These are phyloP conservation scores for Pseudocercospora vitis DNA, from an alignment of 2,329 filamentous ascomycete genomes.

Conservation along the genomic window DNA sequence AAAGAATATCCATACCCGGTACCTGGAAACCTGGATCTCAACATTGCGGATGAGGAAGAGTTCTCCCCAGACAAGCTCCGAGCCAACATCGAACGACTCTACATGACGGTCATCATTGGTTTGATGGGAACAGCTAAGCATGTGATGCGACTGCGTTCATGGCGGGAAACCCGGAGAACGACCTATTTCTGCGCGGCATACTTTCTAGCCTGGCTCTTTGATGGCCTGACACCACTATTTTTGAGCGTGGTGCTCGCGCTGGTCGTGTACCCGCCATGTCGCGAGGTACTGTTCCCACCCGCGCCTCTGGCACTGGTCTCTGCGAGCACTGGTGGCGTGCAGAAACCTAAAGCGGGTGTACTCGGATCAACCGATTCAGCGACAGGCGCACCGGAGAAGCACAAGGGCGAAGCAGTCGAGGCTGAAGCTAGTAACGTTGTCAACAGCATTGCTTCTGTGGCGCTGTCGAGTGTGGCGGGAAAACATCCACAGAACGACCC, in stretches of 20 bases:
- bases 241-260: constrained; percentile 62
- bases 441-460: constrained; percentile 68
- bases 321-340: constrained; percentile 67
- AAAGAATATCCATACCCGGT: constrained; percentile 63
- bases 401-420: constrained; percentile 80
- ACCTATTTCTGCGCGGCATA: constrained; percentile 63
- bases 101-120: constrained; percentile 73
- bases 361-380: constrained; percentile 73
- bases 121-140: constrained; percentile 70
- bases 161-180: constrained; percentile 71
- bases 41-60: constrained; percentile 77
- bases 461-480: constrained; percentile 71
- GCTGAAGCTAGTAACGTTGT: constrained; percentile 81
- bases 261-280: constrained; percentile 63
- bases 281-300: constrained; percentile 69
- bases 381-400: constrained; percentile 78
- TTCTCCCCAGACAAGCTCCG: constrained; percentile 83
- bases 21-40: constrained; percentile 72
- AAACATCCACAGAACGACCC: constrained; percentile 71
- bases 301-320: constrained; percentile 74
- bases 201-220: constrained; percentile 67
- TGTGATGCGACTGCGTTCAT: constrained; percentile 72
- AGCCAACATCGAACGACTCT: constrained; percentile 74
- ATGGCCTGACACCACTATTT: constrained; percentile 66
- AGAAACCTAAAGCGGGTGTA: constrained; percentile 74